phyloP scores from a whole-genome alignment of 768 basidiomycete genomes.

The Suillus subaureus region DNA sequence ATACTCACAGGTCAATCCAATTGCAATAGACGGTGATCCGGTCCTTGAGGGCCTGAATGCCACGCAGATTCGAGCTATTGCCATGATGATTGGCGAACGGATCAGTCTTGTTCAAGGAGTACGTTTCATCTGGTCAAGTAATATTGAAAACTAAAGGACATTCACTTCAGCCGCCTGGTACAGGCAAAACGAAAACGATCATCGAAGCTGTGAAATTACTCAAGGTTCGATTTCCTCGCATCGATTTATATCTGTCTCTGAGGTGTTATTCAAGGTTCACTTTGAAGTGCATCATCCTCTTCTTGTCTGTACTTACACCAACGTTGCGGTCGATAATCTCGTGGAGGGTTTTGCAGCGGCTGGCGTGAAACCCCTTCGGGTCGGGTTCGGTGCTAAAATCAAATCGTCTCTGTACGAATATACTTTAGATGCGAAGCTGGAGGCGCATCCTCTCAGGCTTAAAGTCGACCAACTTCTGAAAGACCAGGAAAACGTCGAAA shows the following conservation, averaged over 20 bases:
- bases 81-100: slow-evolving; percentile 81
- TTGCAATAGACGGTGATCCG: slow-evolving; percentile 80
- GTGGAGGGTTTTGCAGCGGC: slow-evolving; percentile 68
- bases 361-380: slow-evolving; percentile 73
- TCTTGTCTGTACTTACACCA: slow-evolving; percentile 93
- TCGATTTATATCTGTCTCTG: background rate
- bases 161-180: slow-evolving; percentile 74
- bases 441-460: slow-evolving; percentile 56
- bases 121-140: slow-evolving; percentile 28
- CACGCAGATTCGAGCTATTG: slow-evolving; percentile 82
- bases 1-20: slow-evolving; percentile 58
- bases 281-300: slow-evolving; percentile 85
- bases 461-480: slow-evolving; percentile 44
- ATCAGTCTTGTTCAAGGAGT: slow-evolving; percentile 88
- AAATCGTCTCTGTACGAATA: slow-evolving; percentile 54
- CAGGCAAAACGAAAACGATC: slow-evolving; percentile 92
- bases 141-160: background rate
- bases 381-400: slow-evolving; percentile 67
- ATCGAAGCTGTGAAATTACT: slow-evolving; percentile 82
- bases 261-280: slow-evolving; percentile 48
- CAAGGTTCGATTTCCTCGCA: slow-evolving; percentile 48
- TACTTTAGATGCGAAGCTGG: slow-evolving; percentile 66
- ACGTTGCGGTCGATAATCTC: slow-evolving; percentile 90
- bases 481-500: slow-evolving; percentile 36
- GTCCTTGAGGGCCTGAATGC: slow-evolving; percentile 61